Conservation (phyloP, 495 filamentous ascomycete genomes). For the Hypoxylon perforatum region DNA sequence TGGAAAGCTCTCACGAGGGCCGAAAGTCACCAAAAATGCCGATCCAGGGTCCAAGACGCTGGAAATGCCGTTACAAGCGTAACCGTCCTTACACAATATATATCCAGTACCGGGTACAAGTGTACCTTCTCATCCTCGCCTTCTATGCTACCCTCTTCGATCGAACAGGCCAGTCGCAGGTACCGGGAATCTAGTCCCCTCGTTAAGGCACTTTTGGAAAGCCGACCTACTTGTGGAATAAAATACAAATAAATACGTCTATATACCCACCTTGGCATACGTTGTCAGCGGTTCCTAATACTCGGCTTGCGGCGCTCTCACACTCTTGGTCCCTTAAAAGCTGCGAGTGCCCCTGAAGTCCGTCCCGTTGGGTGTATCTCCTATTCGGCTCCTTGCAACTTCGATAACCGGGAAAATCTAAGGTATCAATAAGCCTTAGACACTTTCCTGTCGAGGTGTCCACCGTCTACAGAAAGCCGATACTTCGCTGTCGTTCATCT, state of each 20-base stretch:
- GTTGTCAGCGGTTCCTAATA: constrained; percentile 34
- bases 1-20: constrained; percentile 18
- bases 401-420: constrained; percentile 7
- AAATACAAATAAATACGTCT: constrained; percentile 33
- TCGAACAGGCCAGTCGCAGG: constrained; percentile 22
- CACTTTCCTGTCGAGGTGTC: constrained; percentile 11
- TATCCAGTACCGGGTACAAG: constrained; percentile 32
- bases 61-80: constrained; percentile 35
- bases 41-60: constrained; percentile 1
- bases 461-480: not conserved
- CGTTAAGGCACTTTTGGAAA: constrained; percentile 15
- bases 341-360: not conserved
- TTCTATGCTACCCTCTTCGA: constrained; percentile 7
- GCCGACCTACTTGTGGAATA: constrained; percentile 31
- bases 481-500: constrained; percentile 2
- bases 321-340: constrained; percentile 8
- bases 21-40: constrained; percentile 5
- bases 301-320: constrained; percentile 31
- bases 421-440: constrained; percentile 35
- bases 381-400: constrained; percentile 5
- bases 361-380: constrained; percentile 16
- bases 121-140: constrained; percentile 27
- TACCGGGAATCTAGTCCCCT: constrained; percentile 23
- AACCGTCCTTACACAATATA: constrained; percentile 19
- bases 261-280: constrained; percentile 40